Evolutionary conservation across 1,284 basidiomycete genomes (phyloP).

Genomic region (Stereum hirsutum): DNA sequence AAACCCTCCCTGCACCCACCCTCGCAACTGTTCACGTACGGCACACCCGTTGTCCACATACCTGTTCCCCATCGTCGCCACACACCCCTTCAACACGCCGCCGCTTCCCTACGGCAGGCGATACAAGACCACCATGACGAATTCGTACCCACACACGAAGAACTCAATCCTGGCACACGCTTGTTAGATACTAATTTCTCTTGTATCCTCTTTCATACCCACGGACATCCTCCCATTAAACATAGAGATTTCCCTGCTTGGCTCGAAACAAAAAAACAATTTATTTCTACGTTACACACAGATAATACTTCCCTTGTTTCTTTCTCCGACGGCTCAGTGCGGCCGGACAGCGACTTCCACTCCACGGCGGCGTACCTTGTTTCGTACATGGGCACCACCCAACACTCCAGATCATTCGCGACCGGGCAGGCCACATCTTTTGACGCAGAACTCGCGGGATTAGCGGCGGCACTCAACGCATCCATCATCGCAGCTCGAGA

Average conservation of each 20-base stretch:
- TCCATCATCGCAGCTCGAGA: neutral
- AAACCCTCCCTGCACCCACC: too few relatives aligned
- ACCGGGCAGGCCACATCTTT: neutral
- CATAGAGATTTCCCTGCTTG: neutral
- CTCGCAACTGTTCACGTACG: too few relatives aligned
- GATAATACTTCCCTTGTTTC: too few relatives aligned
- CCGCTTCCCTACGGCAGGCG: neutral
- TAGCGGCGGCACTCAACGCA: neutral
- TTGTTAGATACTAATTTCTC: neutral
- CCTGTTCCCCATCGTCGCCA: too few relatives aligned
- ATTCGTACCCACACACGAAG: neutral
- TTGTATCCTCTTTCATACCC: neutral
- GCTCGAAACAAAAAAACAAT: neutral
- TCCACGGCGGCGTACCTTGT: neutral
- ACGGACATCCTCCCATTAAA: neutral
- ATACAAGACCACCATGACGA: neutral
- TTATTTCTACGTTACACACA: neutral
- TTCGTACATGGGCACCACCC: neutral
- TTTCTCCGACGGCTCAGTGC: conserved; percentile 1
- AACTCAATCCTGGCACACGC: neutral
- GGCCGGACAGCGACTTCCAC: neutral
- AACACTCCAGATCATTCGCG: neutral
- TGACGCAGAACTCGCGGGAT: neutral
- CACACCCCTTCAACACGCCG: neutral
- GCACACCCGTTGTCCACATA: too few relatives aligned